These are phyloP conservation scores for Jasminum sambac DNA, from an alignment of 257 asterid species.

Conservation along the genomic window DNA sequence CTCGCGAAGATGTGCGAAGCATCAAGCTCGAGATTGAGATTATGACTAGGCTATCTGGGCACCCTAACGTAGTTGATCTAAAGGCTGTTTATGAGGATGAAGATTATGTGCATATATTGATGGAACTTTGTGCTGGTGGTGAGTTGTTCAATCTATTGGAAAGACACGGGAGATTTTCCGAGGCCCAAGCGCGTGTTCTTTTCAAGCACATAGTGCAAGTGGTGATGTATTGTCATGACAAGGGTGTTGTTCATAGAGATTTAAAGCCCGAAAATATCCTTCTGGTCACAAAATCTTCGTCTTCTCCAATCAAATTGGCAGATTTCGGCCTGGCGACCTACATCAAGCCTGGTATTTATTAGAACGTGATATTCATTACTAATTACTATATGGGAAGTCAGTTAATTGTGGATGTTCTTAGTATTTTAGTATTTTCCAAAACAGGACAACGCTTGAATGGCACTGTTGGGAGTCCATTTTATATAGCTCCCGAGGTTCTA, in stretches of 20 bases:
- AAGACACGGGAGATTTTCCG: slow-evolving; percentile 75
- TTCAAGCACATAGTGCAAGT: slow-evolving; percentile 70
- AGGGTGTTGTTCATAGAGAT: slow-evolving; percentile 78
- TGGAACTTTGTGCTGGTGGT: slow-evolving; percentile 95
- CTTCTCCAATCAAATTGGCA: slow-evolving; percentile 74
- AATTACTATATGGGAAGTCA: not conserved
- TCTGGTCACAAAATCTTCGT: slow-evolving; percentile 58
- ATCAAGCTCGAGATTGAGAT: slow-evolving; percentile 83
- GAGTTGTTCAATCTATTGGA: slow-evolving; percentile 79
- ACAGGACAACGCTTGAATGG: slow-evolving; percentile 70
- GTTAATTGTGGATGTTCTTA: not conserved
- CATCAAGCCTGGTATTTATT: slow-evolving; percentile 45
- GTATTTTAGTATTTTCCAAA: slow-evolving; percentile 15
- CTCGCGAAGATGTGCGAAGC: slow-evolving; percentile 67
- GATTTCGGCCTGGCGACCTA: slow-evolving; percentile 89
- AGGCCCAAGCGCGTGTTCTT: slow-evolving; percentile 54
- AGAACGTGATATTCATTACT: slow-evolving; percentile 11
- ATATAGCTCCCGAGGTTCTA: slow-evolving; percentile 87
- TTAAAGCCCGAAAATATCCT: slow-evolving; percentile 84
- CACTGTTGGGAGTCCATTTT: slow-evolving; percentile 81
- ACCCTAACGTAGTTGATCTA: slow-evolving; percentile 73
- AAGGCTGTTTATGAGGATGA: slow-evolving; percentile 84
- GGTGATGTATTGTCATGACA: slow-evolving; percentile 70
- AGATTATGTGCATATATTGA: slow-evolving; percentile 68
- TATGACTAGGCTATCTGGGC: slow-evolving; percentile 78